Evolutionary conservation across 352 stramenopile genomes (phyloP), one percentile per base, ranked within the genome.

Genomic region (Phytophthora pistaciae): DNA sequence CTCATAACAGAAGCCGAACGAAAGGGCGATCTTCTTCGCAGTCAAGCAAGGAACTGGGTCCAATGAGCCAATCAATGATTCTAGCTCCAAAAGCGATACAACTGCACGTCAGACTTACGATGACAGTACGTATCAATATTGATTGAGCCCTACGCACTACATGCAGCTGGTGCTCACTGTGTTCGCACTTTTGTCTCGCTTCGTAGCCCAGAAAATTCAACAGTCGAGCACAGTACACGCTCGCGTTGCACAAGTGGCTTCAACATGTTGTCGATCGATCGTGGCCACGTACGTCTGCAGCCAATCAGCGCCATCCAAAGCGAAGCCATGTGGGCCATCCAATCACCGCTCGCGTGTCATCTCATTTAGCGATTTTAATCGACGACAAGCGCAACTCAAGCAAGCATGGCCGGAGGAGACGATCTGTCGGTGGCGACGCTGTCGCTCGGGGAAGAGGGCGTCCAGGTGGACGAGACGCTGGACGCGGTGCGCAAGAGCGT

Each of bases 401-500:
- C 14, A 14, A 50, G 16, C 50, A 79, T 77, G 72, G 71, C 77
- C 36, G 82, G 68, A 59, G 68, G 63, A 68, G 68, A 85, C 53
- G 75, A 86, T 21, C 64, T 88, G 46, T 78, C 80, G 55, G 67
- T 84, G 59, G 74, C 72, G 66, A 76, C 79, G 72, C 73, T 91
- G 33, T 66, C 74, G 72, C 76, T 91, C 11, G 70, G 58, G 8
- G 80, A 72, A 16, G 68, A 78, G n/a, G 68, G 70, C 44, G 59
- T 66, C 63, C 48, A 72, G 49, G 66, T 73, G 31, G 77, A 78
- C 46, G 80, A 88, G 62, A 73, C 79, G 54, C 50, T 86, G 27
- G 80, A 92, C 48, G 80, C 74, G 3, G 79, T 95, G 73, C 85
- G 84, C n/a, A 55, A 78, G 60, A 89, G 84, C 60, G 71, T 95